Base-by-base conservation (phyloP, 495 filamentous ascomycete species). In the Sordaria brevicollis region DNA sequence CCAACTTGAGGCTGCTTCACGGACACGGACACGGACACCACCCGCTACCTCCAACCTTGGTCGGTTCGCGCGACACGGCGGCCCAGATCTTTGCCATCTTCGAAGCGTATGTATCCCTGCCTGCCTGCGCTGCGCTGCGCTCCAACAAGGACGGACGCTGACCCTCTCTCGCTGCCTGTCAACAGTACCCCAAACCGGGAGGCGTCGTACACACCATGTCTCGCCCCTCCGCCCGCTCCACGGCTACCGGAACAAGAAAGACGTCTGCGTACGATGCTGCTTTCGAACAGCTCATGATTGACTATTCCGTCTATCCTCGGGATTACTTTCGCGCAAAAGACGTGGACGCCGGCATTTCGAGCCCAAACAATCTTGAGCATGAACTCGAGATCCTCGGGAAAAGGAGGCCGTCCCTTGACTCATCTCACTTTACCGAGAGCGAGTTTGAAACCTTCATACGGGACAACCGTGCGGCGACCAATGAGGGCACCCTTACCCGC, bases 221-320 rank as follows among this genome's bases (percentile, higher is more conserved):
- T 69, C n/a, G n/a, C n/a, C n/a, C n/a, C n/a, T 75, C 67, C 35
- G 49, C 57, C 65, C 35, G 29, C 41, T 39, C 57, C 35, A 35
- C 69, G 33, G 39, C 35, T 57, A 70, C 71, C 34, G 65, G 71
- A 66, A 67, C 36, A 3, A 69, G 67, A 34, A 74, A 67, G 65
- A 5, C 74, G 25, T 70, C 68, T 25, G 68, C 77, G 19, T 82
- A 83, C 43, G 70, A 77, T 54, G 0, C 15, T 6, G 38, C 73
- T 36, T 84, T 83, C 65, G 74, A 81, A 70, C 75, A 79, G 57
- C 69, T 76, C 68, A 69, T 84, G 10, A 74, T 74, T 36, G 77
- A 84, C 68, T 13, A 74, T 65, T 65, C 72, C 67, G 71, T 82
- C 21, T 81, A 79, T 70, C 74, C 68, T 41, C 4, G 17, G 41